phyloP scores from a whole-genome alignment of 2,329 filamentous ascomycete species.

The Plenodomus biglobosus region DNA sequence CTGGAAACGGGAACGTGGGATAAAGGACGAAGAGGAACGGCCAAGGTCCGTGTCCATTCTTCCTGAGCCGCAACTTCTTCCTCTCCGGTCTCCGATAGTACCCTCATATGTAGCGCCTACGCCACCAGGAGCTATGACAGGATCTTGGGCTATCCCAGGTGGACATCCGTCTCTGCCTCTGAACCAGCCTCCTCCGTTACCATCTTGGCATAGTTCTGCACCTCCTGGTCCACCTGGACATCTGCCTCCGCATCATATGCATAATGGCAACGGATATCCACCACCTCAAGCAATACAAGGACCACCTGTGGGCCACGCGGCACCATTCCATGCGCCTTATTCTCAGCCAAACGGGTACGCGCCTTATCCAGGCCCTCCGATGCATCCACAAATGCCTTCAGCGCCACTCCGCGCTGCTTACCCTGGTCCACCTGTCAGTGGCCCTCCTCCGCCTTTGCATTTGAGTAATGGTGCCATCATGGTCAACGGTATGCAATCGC shows the following conservation, averaged over 20 bases:
- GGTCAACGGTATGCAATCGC: slow-evolving; percentile 44
- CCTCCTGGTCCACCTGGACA: slow-evolving; percentile 27
- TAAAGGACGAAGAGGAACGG: slow-evolving; percentile 33
- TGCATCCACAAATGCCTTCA: slow-evolving; percentile 34
- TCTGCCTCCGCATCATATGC: slow-evolving; percentile 27
- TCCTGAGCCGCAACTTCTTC: slow-evolving; percentile 39
- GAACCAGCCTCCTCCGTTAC: slow-evolving; percentile 34
- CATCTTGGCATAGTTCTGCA: slow-evolving; percentile 34
- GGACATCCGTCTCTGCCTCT: slow-evolving; percentile 17
- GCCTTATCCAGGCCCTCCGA: slow-evolving; percentile 33
- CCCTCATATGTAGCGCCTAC: slow-evolving; percentile 24
- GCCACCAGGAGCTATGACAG: slow-evolving; percentile 19
- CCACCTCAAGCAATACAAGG: slow-evolving; percentile 25
- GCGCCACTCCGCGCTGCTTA: slow-evolving; percentile 34
- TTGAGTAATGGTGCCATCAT: slow-evolving; percentile 36
- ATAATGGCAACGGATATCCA: slow-evolving; percentile 36
- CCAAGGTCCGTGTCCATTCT: slow-evolving; percentile 32
- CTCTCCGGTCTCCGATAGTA: slow-evolving; percentile 37
- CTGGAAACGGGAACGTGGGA: slow-evolving; percentile 47
- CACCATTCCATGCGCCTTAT: slow-evolving; percentile 39
- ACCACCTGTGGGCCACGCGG: slow-evolving; percentile 27
- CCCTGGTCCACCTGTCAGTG: slow-evolving; percentile 29
- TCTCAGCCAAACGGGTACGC: slow-evolving; percentile 40
- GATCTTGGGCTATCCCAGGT: slow-evolving; percentile 26
- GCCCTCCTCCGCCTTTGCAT: slow-evolving; percentile 36